phyloP scores from a whole-genome alignment of 2,329 filamentous ascomycete species.

The Tolypocladium paradoxum region DNA sequence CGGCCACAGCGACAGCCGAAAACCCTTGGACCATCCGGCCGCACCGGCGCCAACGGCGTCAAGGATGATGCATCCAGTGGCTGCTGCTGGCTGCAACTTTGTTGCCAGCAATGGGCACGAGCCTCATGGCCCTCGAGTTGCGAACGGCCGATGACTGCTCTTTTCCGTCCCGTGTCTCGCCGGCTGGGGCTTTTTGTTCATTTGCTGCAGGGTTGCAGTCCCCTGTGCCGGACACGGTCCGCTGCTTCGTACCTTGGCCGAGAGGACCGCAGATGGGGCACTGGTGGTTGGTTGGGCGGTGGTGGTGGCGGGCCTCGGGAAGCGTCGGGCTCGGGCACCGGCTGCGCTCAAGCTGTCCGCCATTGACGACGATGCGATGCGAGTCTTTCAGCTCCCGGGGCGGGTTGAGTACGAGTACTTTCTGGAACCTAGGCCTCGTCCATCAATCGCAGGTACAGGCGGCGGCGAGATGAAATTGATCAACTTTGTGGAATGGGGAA shows the following conservation, averaged over 20 bases:
- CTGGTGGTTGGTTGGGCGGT: neutral
- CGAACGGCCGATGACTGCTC: neutral
- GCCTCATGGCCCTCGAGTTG: neutral
- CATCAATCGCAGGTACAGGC: neutral
- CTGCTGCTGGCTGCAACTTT: neutral
- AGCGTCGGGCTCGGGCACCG: neutral
- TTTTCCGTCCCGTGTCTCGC: neutral
- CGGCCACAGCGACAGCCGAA: neutral
- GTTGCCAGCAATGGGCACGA: neutral
- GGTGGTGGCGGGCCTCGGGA: no score
- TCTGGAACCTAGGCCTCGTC: neutral
- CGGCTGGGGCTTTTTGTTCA: neutral
- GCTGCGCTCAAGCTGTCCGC: no score
- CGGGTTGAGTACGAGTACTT: no score
- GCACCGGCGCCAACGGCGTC: no score
- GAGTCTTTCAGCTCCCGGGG: no score
- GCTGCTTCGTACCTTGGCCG: no score
- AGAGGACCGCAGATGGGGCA: no score
- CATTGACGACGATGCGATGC: no score
- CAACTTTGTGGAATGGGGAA: neutral
- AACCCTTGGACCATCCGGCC: neutral
- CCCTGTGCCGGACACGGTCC: neutral
- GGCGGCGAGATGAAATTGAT: slow-evolving; percentile 2
- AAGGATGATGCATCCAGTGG: neutral
- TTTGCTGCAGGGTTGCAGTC: neutral